phyloP scores from a whole-genome alignment of 1,284 basidiomycete genomes.

The Cryptococcus sp. region DNA sequence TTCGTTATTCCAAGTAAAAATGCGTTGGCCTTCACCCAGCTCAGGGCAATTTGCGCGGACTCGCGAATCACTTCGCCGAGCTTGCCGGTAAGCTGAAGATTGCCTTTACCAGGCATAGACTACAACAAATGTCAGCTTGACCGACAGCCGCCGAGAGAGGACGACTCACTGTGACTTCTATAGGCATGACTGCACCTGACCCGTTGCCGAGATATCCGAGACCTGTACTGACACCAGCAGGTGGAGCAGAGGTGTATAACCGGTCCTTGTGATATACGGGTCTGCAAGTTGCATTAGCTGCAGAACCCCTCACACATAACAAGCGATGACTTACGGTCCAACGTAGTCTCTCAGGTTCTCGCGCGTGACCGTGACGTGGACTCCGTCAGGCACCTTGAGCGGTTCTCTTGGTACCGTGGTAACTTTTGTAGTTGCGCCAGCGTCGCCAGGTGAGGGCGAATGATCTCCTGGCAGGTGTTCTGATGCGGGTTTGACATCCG shows the following conservation, averaged over 20 bases:
- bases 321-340: conserved; percentile 61
- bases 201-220: conserved; percentile 96
- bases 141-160: neutral
- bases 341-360: conserved; percentile 95
- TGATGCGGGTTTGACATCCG: conserved; percentile 52
- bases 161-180: conserved; percentile 80
- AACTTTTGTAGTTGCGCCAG: conserved; percentile 41
- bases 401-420: conserved; percentile 78
- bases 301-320: neutral
- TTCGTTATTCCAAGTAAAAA: conserved; percentile 82
- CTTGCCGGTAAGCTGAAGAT: conserved; percentile 89
- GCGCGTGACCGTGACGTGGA: conserved; percentile 78
- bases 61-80: conserved; percentile 97
- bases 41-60: conserved; percentile 88
- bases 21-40: conserved; percentile 90
- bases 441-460: conserved; percentile 26
- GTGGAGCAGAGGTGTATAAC: conserved; percentile 78
- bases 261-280: conserved; percentile 94
- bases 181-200: conserved; percentile 93
- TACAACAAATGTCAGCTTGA: conserved; percentile 43
- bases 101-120: conserved; percentile 91
- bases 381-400: conserved; percentile 73
- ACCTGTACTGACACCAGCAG: conserved; percentile 90
- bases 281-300: conserved; percentile 14
- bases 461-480: conserved; percentile 47